Percentiles rank a stretch among this genome's conserved stretches.
These are phyloP conservation scores for Lactarius psammicola DNA, from an alignment of 768 basidiomycete genomes.

Conservation along the genomic window DNA sequence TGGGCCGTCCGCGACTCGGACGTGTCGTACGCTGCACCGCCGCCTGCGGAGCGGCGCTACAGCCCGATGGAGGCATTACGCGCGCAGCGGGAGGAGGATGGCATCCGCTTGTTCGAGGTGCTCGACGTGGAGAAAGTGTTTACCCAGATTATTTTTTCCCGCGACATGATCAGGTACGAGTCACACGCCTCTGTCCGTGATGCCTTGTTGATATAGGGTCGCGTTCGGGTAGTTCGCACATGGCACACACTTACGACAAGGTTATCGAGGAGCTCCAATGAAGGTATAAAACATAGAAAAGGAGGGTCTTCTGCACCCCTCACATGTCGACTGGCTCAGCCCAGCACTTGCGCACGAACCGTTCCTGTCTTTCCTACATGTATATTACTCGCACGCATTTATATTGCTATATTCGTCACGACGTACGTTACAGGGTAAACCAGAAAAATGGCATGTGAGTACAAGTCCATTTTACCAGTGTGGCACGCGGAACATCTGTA, in stretches of 20 bases:
- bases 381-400: slow-evolving; percentile 7
- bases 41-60: slow-evolving; percentile 31
- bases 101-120: slow-evolving; percentile 74
- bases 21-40: slow-evolving; percentile 53
- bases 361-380: background rate
- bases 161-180: slow-evolving; percentile 75
- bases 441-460: background rate
- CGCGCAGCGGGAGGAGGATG: slow-evolving; percentile 41
- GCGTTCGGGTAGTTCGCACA: slow-evolving; percentile 53
- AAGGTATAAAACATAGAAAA: background rate
- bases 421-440: slow-evolving; percentile 6
- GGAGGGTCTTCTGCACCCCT: background rate
- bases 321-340: background rate
- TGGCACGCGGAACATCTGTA: background rate
- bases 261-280: slow-evolving; percentile 60
- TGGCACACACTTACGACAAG: slow-evolving; percentile 79
- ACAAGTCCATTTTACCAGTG: background rate
- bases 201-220: slow-evolving; percentile 3
- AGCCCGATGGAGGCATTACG: slow-evolving; percentile 19
- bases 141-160: slow-evolving; percentile 75
- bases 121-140: slow-evolving; percentile 75
- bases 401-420: slow-evolving; percentile 5
- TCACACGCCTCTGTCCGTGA: background rate
- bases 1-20: slow-evolving; percentile 79
- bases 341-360: background rate